Evolutionary conservation across 306 rosid species (phyloP), one percentile per base, ranked within the genome.

Genomic region (Castanospermum australe): DNA sequence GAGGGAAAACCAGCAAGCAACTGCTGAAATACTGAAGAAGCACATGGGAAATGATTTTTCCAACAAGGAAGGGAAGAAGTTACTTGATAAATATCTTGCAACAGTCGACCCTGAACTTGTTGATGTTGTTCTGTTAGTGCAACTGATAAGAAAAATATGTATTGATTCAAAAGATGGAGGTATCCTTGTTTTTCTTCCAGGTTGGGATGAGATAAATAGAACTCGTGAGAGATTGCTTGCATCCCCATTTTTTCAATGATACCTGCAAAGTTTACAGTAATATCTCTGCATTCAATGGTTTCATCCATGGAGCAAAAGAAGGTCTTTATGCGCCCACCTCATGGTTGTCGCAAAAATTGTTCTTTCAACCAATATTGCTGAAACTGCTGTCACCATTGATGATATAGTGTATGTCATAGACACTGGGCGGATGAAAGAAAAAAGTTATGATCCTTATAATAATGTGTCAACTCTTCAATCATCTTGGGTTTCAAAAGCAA

Each of bases 401-500:
- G 99, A 93, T 88, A 89, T 95, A 25, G 97, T 95, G 81, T 93
- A 88, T 77, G 99, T 95, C 77, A 85, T 95, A 78, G 92, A 93
- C 86, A 90, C 92, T 42, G 98, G 99, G 57, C 89, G 97, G 76
- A 88, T 90, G 92, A 93, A 95, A 81, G 97, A 93, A 84, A 95
- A 90, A 82, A 93, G 86, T 81, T 95, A 95, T 39, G 99, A 95
- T 89, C 98, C 99, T 38, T 89, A 86, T 78, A 86, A 79, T 76
- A 93, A 95, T 68, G 93, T 93, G 56, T 89, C 97, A 32, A 95
- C 93, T 75, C 97, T 95, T 83, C 92, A 95, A 65, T 93, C 97
- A 61, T 95, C 98, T 81, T 95, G 98, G 99, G 87, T 95, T 78
- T 95, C 99, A 28, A 95, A 91, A 82, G 98, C 99, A 20, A 91